Conservation (phyloP, 306 rosid species). For the Gastrolobium bilobum region DNA sequence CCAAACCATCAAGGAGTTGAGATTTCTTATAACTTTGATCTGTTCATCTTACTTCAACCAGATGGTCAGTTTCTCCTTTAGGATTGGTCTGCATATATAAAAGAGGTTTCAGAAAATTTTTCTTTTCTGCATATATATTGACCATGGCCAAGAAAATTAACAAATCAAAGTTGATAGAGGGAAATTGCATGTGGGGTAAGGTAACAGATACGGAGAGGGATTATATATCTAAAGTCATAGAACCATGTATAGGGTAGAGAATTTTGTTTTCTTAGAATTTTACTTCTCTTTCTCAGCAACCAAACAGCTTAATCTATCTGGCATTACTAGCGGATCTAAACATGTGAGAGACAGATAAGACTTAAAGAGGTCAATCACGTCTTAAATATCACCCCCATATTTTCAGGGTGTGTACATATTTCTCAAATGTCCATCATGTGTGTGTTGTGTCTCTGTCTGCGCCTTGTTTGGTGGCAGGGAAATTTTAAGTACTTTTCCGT, state of each 20-base stretch:
- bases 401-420: background rate
- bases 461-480: conserved; percentile 48
- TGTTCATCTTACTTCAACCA: background rate
- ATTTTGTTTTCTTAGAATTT: background rate
- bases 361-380: conserved; percentile 36
- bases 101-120: too few species aligned
- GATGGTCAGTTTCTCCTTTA: background rate
- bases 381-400: background rate
- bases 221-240: too few species aligned
- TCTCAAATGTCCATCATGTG: background rate
- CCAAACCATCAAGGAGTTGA: background rate
- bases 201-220: background rate
- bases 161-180: too few species aligned
- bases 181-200: background rate
- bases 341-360: conserved; percentile 55
- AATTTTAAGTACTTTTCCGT: conserved; percentile 62
- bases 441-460: conserved; percentile 18
- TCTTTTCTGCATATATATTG: too few species aligned
- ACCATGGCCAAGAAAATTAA: too few species aligned
- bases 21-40: background rate
- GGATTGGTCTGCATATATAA: background rate
- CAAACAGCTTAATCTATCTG: conserved; percentile 45
- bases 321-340: conserved; percentile 50
- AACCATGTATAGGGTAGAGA: too few species aligned
- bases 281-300: conserved; percentile 34